Evolutionary conservation across 192 early-diverging fungal species (phyloP).

Genomic region (Linnemannia schmuckeri): DNA sequence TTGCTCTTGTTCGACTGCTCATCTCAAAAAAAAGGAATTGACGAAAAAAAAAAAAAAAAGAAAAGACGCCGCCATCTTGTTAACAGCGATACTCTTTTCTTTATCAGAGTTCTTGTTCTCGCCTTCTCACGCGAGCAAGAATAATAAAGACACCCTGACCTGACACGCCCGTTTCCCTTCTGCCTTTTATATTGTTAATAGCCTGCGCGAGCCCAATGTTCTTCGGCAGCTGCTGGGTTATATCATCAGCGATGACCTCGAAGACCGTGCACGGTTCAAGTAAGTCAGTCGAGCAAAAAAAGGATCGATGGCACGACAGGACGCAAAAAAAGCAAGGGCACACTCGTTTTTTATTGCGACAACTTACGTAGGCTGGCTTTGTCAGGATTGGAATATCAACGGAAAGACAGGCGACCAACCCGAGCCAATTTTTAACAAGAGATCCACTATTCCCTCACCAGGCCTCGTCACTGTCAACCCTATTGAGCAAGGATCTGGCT

Average conservation of each 20-base stretch:
- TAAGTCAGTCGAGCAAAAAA: slow-evolving; percentile 44
- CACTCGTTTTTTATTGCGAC: neutral
- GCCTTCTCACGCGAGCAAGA: neutral
- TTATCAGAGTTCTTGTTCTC: neutral
- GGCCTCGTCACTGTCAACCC: neutral
- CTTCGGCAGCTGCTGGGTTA: slow-evolving; percentile 82
- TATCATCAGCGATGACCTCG: slow-evolving; percentile 85
- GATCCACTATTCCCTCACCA: neutral
- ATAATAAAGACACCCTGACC: slow-evolving; percentile 7
- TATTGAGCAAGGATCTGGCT: neutral
- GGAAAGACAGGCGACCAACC: neutral
- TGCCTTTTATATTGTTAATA: slow-evolving; percentile 37
- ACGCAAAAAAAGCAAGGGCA: neutral
- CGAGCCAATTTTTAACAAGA: neutral
- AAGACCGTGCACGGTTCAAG: slow-evolving; percentile 83
- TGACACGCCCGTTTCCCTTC: neutral
- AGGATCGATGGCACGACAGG: neutral
- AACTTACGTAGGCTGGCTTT: neutral
- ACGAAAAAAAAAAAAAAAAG: slow-evolving; percentile 63
- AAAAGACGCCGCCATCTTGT: slow-evolving; percentile 10
- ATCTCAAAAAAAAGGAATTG: neutral
- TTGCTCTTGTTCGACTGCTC: neutral
- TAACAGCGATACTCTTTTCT: neutral
- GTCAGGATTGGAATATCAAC: slow-evolving; percentile 1
- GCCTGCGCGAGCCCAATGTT: slow-evolving; percentile 79